Evolutionary conservation across 2,329 filamentous ascomycete species (phyloP).

Genomic region (Colletotrichum horii): DNA sequence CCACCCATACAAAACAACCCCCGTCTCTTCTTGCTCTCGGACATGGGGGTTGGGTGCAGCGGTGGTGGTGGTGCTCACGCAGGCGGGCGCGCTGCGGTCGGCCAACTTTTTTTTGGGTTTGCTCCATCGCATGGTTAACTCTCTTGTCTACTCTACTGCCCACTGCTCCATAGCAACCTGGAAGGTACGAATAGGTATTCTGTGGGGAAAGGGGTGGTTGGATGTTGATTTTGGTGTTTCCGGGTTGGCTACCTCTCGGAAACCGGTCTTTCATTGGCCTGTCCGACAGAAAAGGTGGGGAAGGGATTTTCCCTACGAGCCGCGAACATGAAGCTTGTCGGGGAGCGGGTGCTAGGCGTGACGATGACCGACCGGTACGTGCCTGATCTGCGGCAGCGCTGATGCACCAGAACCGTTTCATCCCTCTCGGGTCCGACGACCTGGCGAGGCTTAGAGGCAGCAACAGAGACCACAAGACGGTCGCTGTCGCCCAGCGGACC

Average conservation of each 20-base stretch:
- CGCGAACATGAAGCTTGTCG: background rate
- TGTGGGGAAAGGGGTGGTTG: background rate
- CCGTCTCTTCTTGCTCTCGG: background rate
- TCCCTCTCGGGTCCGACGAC: conserved; percentile 5
- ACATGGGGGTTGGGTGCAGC: background rate
- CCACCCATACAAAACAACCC: background rate
- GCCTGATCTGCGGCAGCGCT: conserved; percentile 17
- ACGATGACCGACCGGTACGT: background rate
- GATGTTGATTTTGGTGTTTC: background rate
- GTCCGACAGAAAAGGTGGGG: background rate
- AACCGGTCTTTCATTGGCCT: background rate
- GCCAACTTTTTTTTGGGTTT: background rate
- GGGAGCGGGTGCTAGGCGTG: background rate
- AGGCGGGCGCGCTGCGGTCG: background rate
- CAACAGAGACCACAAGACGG: background rate
- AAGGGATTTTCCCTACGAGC: background rate
- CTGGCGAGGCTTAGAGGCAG: background rate
- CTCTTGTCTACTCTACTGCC: background rate
- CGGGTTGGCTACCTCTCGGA: background rate
- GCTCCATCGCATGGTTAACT: background rate
- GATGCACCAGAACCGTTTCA: conserved; percentile 21
- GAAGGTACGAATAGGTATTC: too few species aligned
- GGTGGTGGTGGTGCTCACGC: background rate
- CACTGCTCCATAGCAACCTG: background rate
- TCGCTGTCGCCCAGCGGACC: background rate